These are phyloP conservation scores for Kodamaea sp. DNA, from an alignment of 1,139 yeast genomes.

Conservation along the genomic window DNA sequence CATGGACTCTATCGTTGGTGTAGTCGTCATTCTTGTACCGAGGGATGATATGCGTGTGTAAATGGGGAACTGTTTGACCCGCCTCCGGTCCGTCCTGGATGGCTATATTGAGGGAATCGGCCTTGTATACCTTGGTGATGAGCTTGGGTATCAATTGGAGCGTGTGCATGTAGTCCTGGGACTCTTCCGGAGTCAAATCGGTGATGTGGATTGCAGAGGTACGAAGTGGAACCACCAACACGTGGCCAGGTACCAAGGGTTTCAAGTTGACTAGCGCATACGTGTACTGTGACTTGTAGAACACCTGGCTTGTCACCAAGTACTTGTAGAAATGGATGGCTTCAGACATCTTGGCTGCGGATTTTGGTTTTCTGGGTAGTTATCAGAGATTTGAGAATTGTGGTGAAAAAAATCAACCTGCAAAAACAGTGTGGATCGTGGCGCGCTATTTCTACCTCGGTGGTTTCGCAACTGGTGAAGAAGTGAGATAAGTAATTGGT, in stretches of 20 bases:
- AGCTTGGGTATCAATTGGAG: constrained; percentile 72
- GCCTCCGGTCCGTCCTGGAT: constrained; percentile 96
- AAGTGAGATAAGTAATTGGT: too few relatives aligned
- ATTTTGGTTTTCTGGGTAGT: too few relatives aligned
- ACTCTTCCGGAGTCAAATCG: constrained; percentile 71
- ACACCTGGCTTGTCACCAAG: constrained; percentile 66
- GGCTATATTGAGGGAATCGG: constrained; percentile 83
- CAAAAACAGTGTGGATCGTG: too few relatives aligned
- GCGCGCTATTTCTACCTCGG: too few relatives aligned
- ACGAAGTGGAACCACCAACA: constrained; percentile 80
- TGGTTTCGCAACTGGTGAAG: too few relatives aligned
- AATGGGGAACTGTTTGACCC: constrained; percentile 91
- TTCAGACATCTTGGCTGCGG: too few relatives aligned
- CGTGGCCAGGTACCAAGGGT: constrained; percentile 91
- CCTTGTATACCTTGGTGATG: constrained; percentile 63
- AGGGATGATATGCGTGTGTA: constrained; percentile 92
- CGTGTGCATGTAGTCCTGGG: constrained; percentile 73
- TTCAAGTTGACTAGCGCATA: constrained; percentile 86
- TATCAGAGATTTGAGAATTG: too few relatives aligned
- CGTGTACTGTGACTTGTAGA: constrained; percentile 55
- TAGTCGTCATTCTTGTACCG: constrained; percentile 63
- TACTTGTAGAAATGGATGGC: constrained; percentile 55
- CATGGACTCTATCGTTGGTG: constrained; percentile 68
- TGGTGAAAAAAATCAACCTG: too few relatives aligned
- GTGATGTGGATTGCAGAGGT: constrained; percentile 57